Evolutionary conservation across 1,284 basidiomycete genomes (phyloP), one percentile per base, ranked within the genome.

Genomic region (Blastosporella zonata): DNA sequence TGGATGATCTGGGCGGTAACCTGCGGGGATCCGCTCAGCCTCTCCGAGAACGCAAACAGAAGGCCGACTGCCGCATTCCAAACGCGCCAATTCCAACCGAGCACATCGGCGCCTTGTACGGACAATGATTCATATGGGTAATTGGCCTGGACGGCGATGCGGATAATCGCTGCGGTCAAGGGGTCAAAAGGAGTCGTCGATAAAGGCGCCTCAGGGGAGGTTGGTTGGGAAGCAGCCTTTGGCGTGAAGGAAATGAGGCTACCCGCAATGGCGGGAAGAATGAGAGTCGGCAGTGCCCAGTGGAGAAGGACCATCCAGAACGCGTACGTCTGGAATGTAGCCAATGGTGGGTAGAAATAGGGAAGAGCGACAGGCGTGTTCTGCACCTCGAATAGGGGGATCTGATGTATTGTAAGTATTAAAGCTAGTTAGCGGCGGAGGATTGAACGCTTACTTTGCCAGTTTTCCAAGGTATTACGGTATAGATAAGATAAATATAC

Each of bases 31-130:
- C 55, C 61, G 8, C 64, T 59, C 23, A 84, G 74, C 0, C 75
- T 78, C 59, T 85, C 82, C 1, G 81, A 77, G 55, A 83, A 81
- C 0, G 82, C 76, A 59, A 84, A 82, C 0, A 79, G 79, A 12
- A 81, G 69, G 3, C 72, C 68, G 27, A 84, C 63, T 5, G 71
- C 65, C 0, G 83, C 78, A 35, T 65, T 70, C 46, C 81, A 63
- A 1, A 81, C 66, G 35, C 84, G 72, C 70, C 75, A 75, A 31
- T 71, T 66, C 28, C 66, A 62, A 2, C 79, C 80, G 10, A 85
- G 58, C 2, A 81, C 71, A 55, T 82, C 81, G 36, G 77, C 55
- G 38, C 65, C 63, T 23, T 59, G 57, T 31, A 70, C 46, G 17
- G 56, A 40, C 43, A 68, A 27, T 12, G 59, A 49, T 45, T 55